Percentiles rank a stretch among this genome's conserved stretches.
These are phyloP conservation scores for Farysia itapuensis DNA, from an alignment of 1,284 basidiomycete species.

Conservation along the genomic window DNA sequence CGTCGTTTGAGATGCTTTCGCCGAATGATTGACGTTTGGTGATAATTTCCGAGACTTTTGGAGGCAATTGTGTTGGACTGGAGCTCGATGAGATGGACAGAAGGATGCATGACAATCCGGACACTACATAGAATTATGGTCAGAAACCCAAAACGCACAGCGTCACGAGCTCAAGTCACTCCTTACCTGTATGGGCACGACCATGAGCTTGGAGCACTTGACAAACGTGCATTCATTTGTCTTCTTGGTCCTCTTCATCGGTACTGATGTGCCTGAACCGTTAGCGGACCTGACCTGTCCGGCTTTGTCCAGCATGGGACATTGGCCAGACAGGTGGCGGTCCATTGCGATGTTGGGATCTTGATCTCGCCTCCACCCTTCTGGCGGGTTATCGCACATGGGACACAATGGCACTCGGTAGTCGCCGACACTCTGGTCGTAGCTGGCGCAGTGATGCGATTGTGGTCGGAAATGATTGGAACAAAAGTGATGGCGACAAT, in stretches of 20 bases:
- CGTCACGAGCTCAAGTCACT: no score
- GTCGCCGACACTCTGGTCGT: conserved; percentile 13
- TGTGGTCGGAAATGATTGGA: conserved; percentile 38
- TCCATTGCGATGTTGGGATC: conserved; percentile 55
- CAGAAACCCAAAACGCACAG: neutral
- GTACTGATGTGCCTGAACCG: neutral
- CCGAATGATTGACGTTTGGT: no score
- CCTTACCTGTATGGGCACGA: conserved; percentile 44
- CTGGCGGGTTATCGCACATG: conserved; percentile 45
- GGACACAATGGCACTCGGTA: conserved; percentile 50
- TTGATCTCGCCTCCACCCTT: conserved; percentile 45
- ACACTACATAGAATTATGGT: conserved; percentile 8
- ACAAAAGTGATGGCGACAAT: conserved; percentile 46
- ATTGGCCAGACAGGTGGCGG: conserved; percentile 39
- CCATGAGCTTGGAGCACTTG: conserved; percentile 51
- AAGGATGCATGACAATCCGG: conserved; percentile 34
- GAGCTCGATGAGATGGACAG: conserved; percentile 50
- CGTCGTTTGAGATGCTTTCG: no score
- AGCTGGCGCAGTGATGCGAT: conserved; percentile 24
- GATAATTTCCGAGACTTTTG: no score
- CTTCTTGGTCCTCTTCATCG: conserved; percentile 28
- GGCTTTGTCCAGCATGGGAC: conserved; percentile 34
- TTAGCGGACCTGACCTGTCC: conserved; percentile 12
- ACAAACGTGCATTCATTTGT: conserved; percentile 39
- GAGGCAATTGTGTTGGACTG: conserved; percentile 40